Base-by-base conservation (phyloP, 2,329 filamentous ascomycete genomes). In the Aspergillus terreus region DNA sequence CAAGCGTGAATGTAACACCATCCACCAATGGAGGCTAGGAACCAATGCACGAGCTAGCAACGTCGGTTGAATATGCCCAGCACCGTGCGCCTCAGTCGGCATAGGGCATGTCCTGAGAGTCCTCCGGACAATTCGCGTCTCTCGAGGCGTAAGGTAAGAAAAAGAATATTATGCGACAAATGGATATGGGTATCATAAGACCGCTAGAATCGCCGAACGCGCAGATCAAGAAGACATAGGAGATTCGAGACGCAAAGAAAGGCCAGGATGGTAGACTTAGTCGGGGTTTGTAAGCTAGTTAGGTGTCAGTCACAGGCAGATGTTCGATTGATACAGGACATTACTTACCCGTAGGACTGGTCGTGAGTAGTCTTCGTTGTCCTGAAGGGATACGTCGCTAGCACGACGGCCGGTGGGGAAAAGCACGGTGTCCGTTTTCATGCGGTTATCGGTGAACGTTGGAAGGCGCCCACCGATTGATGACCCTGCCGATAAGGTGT, bases 301-400 rank as follows among this genome's bases (percentile, higher is more conserved):
- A 4, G 19, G 40, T 4, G 49, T 66, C 53, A 68, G 63, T 35
- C 27, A 32, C 44, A 40, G 44, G 11, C 19, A n/a, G 17, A 6
- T 12, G 3, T 19, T 6, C 23, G 6, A 15, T 15, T 40, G 6
- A 9, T 11, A 12, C 41, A 15, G 5, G 23, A 15, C 4, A 5
- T 17, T 27, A 67, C 72, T 63, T 54, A 75, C 72, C 38, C 72
- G 70, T 57, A 75, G 59, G 32, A 75, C 72, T 42, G 72, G 74
- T 23, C 75, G 67, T 32, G 74, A 76, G 60, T 77, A 77, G 56
- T 77, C 75, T 59, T 75, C 71, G 50, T 76, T 71, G 54, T 77
- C 75, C 53, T 76, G 73, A 17, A 77, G 68, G 15, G 74, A 77
- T 15, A 75, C 63, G 52, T 70, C 73, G 59, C 74, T 76, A 42